phyloP scores from a whole-genome alignment of 192 early-diverging fungal genomes.

The Coemansia biformis region DNA sequence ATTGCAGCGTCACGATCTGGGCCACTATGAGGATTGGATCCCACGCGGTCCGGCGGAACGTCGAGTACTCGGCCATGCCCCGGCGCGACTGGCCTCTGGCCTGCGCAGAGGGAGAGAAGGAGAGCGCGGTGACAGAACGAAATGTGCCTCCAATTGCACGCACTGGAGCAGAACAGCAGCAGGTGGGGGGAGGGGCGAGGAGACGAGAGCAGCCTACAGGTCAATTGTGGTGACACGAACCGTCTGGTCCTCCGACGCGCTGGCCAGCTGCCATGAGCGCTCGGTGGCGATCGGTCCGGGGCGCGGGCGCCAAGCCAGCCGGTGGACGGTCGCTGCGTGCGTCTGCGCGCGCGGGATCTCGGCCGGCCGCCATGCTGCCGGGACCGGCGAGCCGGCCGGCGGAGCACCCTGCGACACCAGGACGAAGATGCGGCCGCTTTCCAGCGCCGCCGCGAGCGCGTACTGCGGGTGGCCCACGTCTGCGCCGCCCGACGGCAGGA shows the following conservation, averaged over 20 bases:
- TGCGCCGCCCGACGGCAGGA: too few species aligned
- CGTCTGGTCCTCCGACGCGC: conserved; percentile 67
- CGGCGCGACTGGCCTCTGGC: too few species aligned
- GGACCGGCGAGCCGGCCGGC: conserved; percentile 13
- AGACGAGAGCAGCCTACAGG: too few species aligned
- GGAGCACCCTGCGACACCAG: conserved; percentile 40
- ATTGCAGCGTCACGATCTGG: conserved; percentile 48
- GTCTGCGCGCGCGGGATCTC: conserved; percentile 53
- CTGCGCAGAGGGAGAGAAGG: too few species aligned
- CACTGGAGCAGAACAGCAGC: neutral
- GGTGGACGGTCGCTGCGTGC: conserved; percentile 56
- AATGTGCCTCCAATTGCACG: too few species aligned
- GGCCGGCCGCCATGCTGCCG: conserved; percentile 24
- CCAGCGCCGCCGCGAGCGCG: conserved; percentile 74
- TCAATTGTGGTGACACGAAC: conserved; percentile 58
- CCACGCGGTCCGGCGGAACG: conserved; percentile 38
- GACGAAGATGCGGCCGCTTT: conserved; percentile 71
- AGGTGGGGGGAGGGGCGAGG: too few species aligned
- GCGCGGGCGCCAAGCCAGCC: conserved; percentile 61
- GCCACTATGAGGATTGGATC: conserved; percentile 48
- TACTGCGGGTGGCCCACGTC: conserved; percentile 57
- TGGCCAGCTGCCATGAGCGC: conserved; percentile 55
- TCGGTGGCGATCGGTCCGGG: neutral
- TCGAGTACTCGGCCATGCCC: too few species aligned
- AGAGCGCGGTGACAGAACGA: too few species aligned